phyloP scores from a whole-genome alignment of 148 eudicot species.

The Heliamphora exappendiculata region DNA sequence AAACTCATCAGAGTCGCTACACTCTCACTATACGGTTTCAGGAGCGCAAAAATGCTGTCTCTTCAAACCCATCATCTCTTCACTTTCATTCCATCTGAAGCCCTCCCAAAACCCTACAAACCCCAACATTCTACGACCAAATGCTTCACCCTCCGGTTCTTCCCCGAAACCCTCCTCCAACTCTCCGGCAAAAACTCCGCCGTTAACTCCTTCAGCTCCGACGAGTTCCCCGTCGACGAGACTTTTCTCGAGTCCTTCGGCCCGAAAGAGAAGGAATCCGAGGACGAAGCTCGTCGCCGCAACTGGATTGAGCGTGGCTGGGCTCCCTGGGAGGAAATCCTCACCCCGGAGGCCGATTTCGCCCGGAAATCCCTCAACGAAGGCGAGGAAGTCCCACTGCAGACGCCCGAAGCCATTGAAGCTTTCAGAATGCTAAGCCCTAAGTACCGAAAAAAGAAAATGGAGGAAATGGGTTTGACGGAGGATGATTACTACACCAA shows the following conservation, averaged over 20 bases:
- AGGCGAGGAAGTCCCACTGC: constrained; percentile 77
- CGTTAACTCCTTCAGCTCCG: constrained; percentile 38
- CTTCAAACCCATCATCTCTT: constrained; percentile 39
- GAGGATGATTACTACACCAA: constrained; percentile 74
- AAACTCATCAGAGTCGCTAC: too few species aligned
- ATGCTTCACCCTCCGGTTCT: constrained; percentile 7
- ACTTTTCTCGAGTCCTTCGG: constrained; percentile 62
- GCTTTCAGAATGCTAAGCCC: constrained; percentile 88
- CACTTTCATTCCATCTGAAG: constrained; percentile 21
- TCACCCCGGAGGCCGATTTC: constrained; percentile 77
- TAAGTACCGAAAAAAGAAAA: constrained; percentile 67
- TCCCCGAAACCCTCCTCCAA: neutral
- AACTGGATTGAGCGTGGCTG: constrained; percentile 90
- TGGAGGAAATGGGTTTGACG: constrained; percentile 65
- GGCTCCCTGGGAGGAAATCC: constrained; percentile 99
- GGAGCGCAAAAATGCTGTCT: constrained; percentile 36
- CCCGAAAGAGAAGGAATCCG: constrained; percentile 54
- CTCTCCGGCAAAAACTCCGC: constrained; percentile 1
- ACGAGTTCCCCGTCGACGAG: constrained; percentile 84
- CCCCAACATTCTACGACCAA: constrained; percentile 12
- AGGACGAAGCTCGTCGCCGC: constrained; percentile 71
- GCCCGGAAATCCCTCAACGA: constrained; percentile 70
- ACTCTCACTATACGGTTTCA: neutral
- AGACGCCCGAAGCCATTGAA: constrained; percentile 69
- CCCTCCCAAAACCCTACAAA: constrained; percentile 40